Evolutionary conservation across 257 asterid species (phyloP), one percentile per base, ranked within the genome.

Genomic region (Petunia secreta): DNA sequence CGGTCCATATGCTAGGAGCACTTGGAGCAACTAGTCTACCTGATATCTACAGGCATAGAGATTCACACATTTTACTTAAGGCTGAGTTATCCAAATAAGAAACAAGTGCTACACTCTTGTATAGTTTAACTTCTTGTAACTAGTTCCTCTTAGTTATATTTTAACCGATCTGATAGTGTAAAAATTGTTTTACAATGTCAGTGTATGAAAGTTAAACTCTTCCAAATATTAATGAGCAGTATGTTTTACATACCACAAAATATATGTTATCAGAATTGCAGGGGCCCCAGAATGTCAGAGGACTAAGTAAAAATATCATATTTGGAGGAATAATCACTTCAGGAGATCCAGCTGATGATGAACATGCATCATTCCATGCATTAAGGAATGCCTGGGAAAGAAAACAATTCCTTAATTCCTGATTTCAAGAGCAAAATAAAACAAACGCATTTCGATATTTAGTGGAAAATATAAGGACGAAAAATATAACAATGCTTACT

Each of bases 291-390:
- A 93, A 90, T 57, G 36, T 77, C 75, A 83, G 1, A 34, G 97
- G 94, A 41, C 85, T 25, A 2, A 93, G 85, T n/a, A 92, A 68
- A 78, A 89, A 93, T 48, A 80, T 83, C 69, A 38, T 57, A n/a
- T 83, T 57, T n/a, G 83, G 80, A 66, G 97, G 98, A 64, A 93
- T 79, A 9, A 85, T 55, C n/a, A 93, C 81, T 50, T 62, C 77
- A 25, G 97, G 80, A 80, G 69, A 71, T 71, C 76, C 85, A 34
- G 65, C 40, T 34, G 74, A 71, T 63, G 89, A 84, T 15, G 74
- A 83, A 78, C 98, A 93, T 36, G 94, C 94, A 66, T 80, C 91
- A 80, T 83, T 67, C 98, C 98, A 93, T 43, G 97, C 91, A 73
- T 86, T 83, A 59, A 89, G 40, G 82, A 92, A 92, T 50, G 96